Evolutionary conservation across 345 rosid species (phyloP).

Genomic region (Mangifera indica): DNA sequence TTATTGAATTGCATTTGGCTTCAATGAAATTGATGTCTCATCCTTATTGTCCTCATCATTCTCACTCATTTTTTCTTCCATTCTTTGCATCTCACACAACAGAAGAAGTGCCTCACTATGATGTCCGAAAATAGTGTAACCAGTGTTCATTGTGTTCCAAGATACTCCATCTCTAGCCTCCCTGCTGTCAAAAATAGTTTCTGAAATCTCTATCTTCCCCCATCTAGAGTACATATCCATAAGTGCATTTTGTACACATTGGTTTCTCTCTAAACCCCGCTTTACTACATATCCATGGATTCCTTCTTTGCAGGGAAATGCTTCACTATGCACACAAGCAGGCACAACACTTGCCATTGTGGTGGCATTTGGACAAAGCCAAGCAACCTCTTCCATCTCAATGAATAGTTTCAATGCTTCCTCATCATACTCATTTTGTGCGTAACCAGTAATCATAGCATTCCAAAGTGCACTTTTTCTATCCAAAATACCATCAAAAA

Average conservation of each 20-base stretch:
- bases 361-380: slow-evolving; percentile 69
- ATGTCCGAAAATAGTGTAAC: slow-evolving; percentile 55
- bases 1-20: slow-evolving; percentile 78
- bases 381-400: slow-evolving; percentile 61
- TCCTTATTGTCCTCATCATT: slow-evolving; percentile 17
- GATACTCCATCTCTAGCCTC: slow-evolving; percentile 70
- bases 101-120: slow-evolving; percentile 58
- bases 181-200: slow-evolving; percentile 56
- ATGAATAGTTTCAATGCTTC: slow-evolving; percentile 68
- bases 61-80: slow-evolving; percentile 21
- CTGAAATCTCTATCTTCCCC: slow-evolving; percentile 57
- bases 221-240: slow-evolving; percentile 82
- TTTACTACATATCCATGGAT: slow-evolving; percentile 76
- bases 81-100: slow-evolving; percentile 63
- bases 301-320: slow-evolving; percentile 57
- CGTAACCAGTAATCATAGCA: slow-evolving; percentile 89
- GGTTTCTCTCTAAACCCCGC: slow-evolving; percentile 55
- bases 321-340: slow-evolving; percentile 57
- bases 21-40: slow-evolving; percentile 27
- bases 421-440: slow-evolving; percentile 62
- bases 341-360: slow-evolving; percentile 82
- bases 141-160: slow-evolving; percentile 86
- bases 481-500: slow-evolving; percentile 52
- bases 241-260: slow-evolving; percentile 81
- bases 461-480: slow-evolving; percentile 69